Conservation (phyloP, 371 early-diverging fungal species). For the Scutellospora calospora region DNA sequence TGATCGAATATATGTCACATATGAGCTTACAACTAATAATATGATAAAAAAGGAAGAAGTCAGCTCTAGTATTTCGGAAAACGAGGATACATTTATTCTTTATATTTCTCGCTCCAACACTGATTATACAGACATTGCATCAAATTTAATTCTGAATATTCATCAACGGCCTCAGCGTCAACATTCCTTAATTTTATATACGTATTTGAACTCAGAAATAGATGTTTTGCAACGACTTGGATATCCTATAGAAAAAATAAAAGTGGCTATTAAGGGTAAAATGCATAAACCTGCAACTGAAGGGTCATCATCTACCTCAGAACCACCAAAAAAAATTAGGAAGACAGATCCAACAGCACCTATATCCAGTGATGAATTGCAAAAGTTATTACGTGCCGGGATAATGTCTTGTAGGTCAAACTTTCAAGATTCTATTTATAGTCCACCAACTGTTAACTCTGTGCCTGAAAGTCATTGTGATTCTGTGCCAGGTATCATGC, state of each 20-base stretch:
- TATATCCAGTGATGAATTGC: slow-evolving; percentile 48
- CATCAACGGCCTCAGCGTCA: slow-evolving; percentile 69
- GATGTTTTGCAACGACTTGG: slow-evolving; percentile 72
- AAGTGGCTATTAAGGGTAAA: slow-evolving; percentile 43
- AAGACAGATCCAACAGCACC: slow-evolving; percentile 61
- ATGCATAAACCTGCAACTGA: too few relatives aligned
- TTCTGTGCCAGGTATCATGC: too few relatives aligned
- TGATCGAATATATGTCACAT: background rate
- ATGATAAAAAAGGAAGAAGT: background rate
- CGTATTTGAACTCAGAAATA: slow-evolving; percentile 69
- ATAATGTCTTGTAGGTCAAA: slow-evolving; percentile 4
- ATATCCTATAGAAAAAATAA: slow-evolving; percentile 89
- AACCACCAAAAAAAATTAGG: slow-evolving; percentile 58
- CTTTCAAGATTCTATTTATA: background rate
- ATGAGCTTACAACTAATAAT: background rate
- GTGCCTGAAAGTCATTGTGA: too few relatives aligned
- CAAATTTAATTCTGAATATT: slow-evolving; percentile 59
- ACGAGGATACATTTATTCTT: slow-evolving; percentile 56
- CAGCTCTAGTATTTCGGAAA: background rate
- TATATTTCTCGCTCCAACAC: slow-evolving; percentile 60
- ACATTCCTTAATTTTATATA: slow-evolving; percentile 70
- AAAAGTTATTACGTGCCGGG: background rate
- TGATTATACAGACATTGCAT: slow-evolving; percentile 85
- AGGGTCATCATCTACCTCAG: too few relatives aligned
- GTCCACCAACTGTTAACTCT: background rate